Conservation (phyloP, 2,329 filamentous ascomycete species). For the Ampelomyces quisqualis region DNA sequence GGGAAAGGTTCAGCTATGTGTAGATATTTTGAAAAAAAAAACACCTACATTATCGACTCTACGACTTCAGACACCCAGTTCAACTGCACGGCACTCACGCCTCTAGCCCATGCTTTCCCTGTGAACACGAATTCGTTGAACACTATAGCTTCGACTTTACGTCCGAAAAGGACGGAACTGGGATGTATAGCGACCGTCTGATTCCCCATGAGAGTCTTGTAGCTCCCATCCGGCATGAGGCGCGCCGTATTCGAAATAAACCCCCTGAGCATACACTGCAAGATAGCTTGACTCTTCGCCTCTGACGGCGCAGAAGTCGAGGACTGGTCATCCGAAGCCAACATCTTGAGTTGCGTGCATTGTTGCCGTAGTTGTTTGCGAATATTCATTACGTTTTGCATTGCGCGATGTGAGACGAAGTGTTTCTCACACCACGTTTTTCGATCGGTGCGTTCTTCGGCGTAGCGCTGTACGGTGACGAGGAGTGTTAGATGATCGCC, state of each 20-base stretch:
- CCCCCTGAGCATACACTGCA: constrained; percentile 60
- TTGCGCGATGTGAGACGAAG: constrained; percentile 62
- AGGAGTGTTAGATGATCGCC: constrained; percentile 66
- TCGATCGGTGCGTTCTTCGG: constrained; percentile 58
- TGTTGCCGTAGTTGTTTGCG: constrained; percentile 62
- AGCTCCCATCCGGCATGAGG: constrained; percentile 61
- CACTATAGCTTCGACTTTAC: constrained; percentile 61
- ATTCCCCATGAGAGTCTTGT: constrained; percentile 61
- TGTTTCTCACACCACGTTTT: constrained; percentile 62
- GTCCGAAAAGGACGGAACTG: constrained; percentile 59
- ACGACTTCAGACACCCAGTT: constrained; percentile 60
- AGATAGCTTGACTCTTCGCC: constrained; percentile 52
- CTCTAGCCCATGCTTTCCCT: constrained; percentile 62
- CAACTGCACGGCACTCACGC: constrained; percentile 63
- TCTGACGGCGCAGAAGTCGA: constrained; percentile 35
- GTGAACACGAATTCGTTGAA: constrained; percentile 68
- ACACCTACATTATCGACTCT: constrained; percentile 31
- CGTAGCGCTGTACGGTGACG: constrained; percentile 61
- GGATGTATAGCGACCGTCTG: constrained; percentile 65
- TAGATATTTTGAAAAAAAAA: too few species aligned
- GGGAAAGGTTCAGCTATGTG: neutral
- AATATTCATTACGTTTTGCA: constrained; percentile 66
- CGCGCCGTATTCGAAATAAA: constrained; percentile 63
- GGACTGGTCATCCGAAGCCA: constrained; percentile 22
- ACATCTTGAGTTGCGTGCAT: constrained; percentile 52